These are phyloP conservation scores for Aspergillus puulaauensis DNA, from an alignment of 2,329 filamentous ascomycete genomes.

Conservation along the genomic window DNA sequence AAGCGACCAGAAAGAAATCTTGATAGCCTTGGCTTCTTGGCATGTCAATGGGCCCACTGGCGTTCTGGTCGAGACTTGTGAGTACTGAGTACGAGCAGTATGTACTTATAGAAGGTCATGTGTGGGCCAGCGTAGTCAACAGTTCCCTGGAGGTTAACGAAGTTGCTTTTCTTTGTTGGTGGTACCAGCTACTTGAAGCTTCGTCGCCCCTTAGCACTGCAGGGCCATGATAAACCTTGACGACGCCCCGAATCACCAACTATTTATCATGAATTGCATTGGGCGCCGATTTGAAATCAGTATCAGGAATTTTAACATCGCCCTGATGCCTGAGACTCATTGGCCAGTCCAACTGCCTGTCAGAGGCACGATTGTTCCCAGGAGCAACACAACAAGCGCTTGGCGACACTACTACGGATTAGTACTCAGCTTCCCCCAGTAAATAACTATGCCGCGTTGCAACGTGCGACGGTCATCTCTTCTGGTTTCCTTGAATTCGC, in stretches of 20 bases:
- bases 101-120: no score
- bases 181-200: no score
- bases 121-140: no score
- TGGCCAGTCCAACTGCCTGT: background rate
- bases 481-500: background rate
- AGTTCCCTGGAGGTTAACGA: no score
- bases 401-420: background rate
- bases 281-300: slow-evolving; percentile 10
- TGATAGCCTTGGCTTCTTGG: background rate
- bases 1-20: background rate
- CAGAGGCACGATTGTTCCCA: background rate
- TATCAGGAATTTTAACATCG: background rate
- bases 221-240: no score
- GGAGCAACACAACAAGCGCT: background rate
- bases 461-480: background rate
- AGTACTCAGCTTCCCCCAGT: background rate
- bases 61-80: background rate
- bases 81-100: no score
- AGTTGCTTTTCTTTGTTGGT: no score
- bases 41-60: background rate
- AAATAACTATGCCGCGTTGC: background rate
- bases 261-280: slow-evolving; percentile 9
- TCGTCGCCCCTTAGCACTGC: no score
- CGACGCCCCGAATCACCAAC: background rate
- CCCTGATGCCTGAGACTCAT: background rate